Evolutionary conservation across 73 alveolate genomes (phyloP).

Genomic region (Symbiodinium natans): DNA sequence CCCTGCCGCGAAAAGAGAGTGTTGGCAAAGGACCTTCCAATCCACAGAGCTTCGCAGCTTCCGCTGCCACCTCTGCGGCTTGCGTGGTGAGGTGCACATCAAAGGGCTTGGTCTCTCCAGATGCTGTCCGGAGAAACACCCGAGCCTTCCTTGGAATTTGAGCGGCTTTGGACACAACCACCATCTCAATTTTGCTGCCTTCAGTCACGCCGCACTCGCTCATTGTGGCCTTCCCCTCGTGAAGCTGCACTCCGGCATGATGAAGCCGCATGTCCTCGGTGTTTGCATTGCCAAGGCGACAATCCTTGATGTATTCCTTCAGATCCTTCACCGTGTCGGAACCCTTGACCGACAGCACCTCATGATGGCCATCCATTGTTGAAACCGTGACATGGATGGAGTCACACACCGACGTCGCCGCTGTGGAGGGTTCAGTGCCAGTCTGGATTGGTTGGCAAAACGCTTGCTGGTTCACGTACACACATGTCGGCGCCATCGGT

Average conservation of each 20-base stretch:
- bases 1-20: constrained; percentile 11
- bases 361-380: neutral
- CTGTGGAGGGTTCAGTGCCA: neutral
- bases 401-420: neutral
- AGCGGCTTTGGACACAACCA: neutral
- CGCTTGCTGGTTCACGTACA: neutral
- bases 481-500: neutral
- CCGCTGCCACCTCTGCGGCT: constrained; percentile 6
- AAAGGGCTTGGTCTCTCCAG: neutral
- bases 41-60: constrained; percentile 3
- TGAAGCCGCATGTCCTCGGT: constrained; percentile 33
- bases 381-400: constrained; percentile 1
- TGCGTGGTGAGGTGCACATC: neutral
- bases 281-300: neutral
- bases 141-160: neutral
- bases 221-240: constrained; percentile 3
- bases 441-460: neutral
- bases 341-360: neutral
- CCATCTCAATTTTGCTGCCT: constrained; percentile 9
- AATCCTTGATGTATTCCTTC: constrained; percentile 8
- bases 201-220: constrained; percentile 9
- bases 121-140: neutral
- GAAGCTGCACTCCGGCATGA: constrained; percentile 14
- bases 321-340: neutral
- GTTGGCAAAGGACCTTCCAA: constrained; percentile 2